phyloP scores from a whole-genome alignment of 2,329 filamentous ascomycete species.

The Aureobasidium subglaciale region DNA sequence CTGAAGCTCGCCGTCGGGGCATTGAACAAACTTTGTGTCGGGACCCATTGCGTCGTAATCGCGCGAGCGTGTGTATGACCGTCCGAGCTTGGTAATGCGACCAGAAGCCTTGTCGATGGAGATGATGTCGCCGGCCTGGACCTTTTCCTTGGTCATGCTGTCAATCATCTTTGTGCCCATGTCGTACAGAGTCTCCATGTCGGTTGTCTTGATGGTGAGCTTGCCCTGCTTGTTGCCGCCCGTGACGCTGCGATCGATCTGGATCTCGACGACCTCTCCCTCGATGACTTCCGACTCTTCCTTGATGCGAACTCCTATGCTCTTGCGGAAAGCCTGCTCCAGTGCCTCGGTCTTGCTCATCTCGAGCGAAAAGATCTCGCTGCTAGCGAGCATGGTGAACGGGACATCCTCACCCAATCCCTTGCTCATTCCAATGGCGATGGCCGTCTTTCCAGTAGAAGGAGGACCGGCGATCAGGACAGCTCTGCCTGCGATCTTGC shows the following conservation, averaged over 20 bases:
- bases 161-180: constrained; percentile 99
- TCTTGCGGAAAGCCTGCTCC: constrained; percentile 97
- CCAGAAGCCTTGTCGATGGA: constrained; percentile 98
- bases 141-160: constrained; percentile 97
- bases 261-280: constrained; percentile 97
- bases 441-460: constrained; percentile 95
- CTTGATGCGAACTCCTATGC: constrained; percentile 95
- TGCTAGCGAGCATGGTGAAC: constrained; percentile 91
- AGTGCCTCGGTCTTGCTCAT: constrained; percentile 99
- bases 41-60: constrained; percentile 99
- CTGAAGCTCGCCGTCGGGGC: constrained; percentile 93
- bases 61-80: constrained; percentile 87
- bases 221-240: constrained; percentile 97
- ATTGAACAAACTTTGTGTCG: constrained; percentile 96
- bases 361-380: constrained; percentile 96
- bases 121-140: constrained; percentile 97
- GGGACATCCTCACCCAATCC: constrained; percentile 89
- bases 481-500: constrained; percentile 93
- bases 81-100: constrained; percentile 94
- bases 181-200: constrained; percentile 99
- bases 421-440: constrained; percentile 98
- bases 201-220: constrained; percentile 97
- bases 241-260: constrained; percentile 94
- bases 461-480: constrained; percentile 93
- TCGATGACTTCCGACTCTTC: constrained; percentile 99